Evolutionary conservation across 1,284 basidiomycete genomes (phyloP), one percentile per base, ranked within the genome.

Genomic region (Sanghuangporus weigelae): DNA sequence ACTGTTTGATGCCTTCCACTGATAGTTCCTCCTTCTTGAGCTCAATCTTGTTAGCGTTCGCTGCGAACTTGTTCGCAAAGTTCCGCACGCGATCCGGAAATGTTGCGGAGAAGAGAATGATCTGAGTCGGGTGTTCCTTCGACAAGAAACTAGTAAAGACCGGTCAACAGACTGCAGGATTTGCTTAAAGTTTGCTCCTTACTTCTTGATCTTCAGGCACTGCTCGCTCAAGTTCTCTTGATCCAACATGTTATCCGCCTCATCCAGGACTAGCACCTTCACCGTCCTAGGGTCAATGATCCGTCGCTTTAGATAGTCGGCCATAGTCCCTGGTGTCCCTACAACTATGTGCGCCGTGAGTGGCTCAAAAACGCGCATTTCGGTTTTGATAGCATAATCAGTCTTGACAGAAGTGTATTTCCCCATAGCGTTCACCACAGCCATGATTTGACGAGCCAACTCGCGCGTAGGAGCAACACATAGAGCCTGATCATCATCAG

Each of bases 231-330:
- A 78, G 23, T 96, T 95, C 74, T 96, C 94, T 72, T 95, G 89
- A 73, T 96, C 95, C 68, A 99, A 81, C 95, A 99, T 98, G 76
- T 98, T 97, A 77, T 99, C 97, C 38, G 97, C 97, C 78, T 99
- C 97, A 73, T 99, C 97, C 21, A 99, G 81, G 10, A 99, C 96
- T 67, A 99, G 95, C 10, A 98, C 93, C 73, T 93, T 94, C 73
- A 99, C 85, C 44, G 89, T 80, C 59, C 81, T 84, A 7, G 89
- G 80, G 71, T 98, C 93, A 67, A 96, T 84, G 56, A 90, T 83
- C 73, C 79, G 85, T 67, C 84, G 80, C 69, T 84, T 78, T 67
- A 92, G 83, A 73, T 98, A 85, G 75, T 98, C 95, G 46, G 87
- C 84, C 82, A 97, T 89, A 51, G 96, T 98, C 35, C 97, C 97